A percentile compares a stretch with the other conserved stretches of the same genome.
These are phyloP conservation scores for Euphorbia neoarborescens DNA, from an alignment of 441 rosid species.

Conservation along the genomic window DNA sequence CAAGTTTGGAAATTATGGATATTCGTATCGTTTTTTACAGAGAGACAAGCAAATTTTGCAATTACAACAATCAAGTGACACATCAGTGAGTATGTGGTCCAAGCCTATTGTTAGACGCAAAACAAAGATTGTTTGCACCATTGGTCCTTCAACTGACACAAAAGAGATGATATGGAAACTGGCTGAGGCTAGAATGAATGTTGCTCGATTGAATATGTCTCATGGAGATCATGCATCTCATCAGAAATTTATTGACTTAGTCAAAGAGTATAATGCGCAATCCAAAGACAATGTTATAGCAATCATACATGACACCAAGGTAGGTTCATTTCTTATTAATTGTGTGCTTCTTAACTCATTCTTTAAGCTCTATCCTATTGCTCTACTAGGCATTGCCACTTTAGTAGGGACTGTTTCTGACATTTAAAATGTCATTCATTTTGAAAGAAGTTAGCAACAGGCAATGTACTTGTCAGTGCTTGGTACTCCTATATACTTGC, in stretches of 20 bases:
- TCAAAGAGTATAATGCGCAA: constrained; percentile 88
- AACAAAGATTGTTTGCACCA: constrained; percentile 91
- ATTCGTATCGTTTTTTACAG: constrained; percentile 16
- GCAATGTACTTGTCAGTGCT: constrained; percentile 1
- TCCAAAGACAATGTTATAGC: constrained; percentile 82
- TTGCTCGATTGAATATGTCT: constrained; percentile 92
- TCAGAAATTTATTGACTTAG: constrained; percentile 86
- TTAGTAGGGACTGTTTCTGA: background rate
- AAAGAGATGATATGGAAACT: constrained; percentile 34
- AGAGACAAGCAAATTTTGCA: constrained; percentile 42
- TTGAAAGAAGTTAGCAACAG: background rate
- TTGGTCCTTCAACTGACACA: constrained; percentile 87
- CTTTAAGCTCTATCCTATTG: background rate
- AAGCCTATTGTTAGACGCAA: constrained; percentile 68
- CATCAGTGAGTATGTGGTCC: constrained; percentile 69
- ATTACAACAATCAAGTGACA: constrained; percentile 52
- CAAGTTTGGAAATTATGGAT: background rate
- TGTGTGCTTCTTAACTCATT: background rate
- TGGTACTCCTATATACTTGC: background rate
- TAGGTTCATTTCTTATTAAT: constrained; percentile 18
- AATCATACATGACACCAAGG: constrained; percentile 97
- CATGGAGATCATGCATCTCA: constrained; percentile 97
- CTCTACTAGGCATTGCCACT: background rate
- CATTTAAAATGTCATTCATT: background rate
- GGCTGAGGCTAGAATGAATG: constrained; percentile 97